Base-by-base conservation (phyloP, 2,329 filamentous ascomycete genomes). In the Fonsecaea pedrosoi region DNA sequence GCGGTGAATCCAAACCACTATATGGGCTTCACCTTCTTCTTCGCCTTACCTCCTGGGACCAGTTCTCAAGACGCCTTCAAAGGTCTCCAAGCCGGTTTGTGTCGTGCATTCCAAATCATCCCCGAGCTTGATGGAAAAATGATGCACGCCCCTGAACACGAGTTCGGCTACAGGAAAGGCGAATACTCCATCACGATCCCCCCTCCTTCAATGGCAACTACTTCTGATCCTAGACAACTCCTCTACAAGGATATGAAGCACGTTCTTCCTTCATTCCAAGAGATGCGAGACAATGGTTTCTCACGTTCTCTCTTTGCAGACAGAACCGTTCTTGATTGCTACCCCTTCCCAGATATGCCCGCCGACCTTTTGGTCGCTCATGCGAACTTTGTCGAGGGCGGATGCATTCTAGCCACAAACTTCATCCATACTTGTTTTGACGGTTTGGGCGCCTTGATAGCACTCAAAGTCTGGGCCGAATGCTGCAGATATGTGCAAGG, bases 111-210 rank as follows among this genome's bases (percentile, higher is more conserved):
- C 30, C 12, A 62, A 42, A 18, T 62, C 48, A 62, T 62, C 9
- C 60, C 60, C 5, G 60, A 54, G 10, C 37, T 62, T 4, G 32
- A 54, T 40, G 60, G 60, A 15, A 62, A 62, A 25, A 62, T 81
- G 57, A 79, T 78, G 6, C 60, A 65, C 7, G 67, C 70, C 8
- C 74, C 76, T 6, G 68, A 76, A 37, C 62, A 75, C 9, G 73
- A 77, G 30, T 70, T 75, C 8, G 77, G 74, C 4, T 74, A 74
- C 61, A 69, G 53, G 18, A 72, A 73, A 9, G 77, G 75, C 12
- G 72, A 78, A 12, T 50, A 73, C 40, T 60, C 40, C 64, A 68
- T 70, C 54, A 70, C 71, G 9, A 70, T 71, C 35, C 73, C 71
- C 12, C 72, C 72, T 32, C 53, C 4, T 25, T 32, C 12, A 15